Base-by-base conservation (phyloP, 2,329 filamentous ascomycete species). In the Fusarium sp. region DNA sequence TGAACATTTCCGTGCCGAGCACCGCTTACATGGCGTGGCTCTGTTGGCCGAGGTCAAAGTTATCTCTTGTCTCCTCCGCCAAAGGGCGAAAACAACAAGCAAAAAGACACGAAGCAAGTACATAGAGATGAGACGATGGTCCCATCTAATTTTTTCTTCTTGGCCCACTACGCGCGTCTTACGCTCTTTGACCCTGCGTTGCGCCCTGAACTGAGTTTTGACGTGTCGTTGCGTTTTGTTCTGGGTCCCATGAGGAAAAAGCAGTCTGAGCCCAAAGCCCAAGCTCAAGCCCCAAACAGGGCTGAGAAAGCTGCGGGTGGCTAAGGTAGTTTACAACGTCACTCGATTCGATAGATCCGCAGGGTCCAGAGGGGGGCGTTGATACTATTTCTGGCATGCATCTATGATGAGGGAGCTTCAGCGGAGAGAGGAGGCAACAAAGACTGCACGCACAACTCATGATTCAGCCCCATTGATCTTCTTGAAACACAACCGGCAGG, bases 151-250 rank as follows among this genome's bases (percentile, higher is more conserved):
- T 31, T 33, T 38, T 65, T 22, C 38, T 42, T 46, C 14, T 15
- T 18, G 26, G 20, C 7, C 11, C 20, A 50, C 22, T 31, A 17
- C 28, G 51, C 31, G 46, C 22, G 39, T 18, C 48, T 31, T 31
- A 42, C 33, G 48, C 48, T 49, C 17, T 38, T 48, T 54, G 38
- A 50, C 55, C 39, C 33, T 50, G 43, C 22, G n/a, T 33, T 48
- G 39, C 66, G 57, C 57, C 62, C 56, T 56, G 13, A 56, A 46
- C 24, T 62, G 62, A 66, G 34, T 39, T 51, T 70, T 59, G 66
- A 69, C 66, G 42, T 59, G 62, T 70, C 49, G 52, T 48, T 67
- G 40, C 24, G 46, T 50, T 22, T 50, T 43, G 46, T 50, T 26
- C 45, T 43, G 28, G 46, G 42, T 26, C 48, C 40, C 15, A 8